Conservation (phyloP, 2,329 filamentous ascomycete genomes). For the Leptosphaerulina australis region DNA sequence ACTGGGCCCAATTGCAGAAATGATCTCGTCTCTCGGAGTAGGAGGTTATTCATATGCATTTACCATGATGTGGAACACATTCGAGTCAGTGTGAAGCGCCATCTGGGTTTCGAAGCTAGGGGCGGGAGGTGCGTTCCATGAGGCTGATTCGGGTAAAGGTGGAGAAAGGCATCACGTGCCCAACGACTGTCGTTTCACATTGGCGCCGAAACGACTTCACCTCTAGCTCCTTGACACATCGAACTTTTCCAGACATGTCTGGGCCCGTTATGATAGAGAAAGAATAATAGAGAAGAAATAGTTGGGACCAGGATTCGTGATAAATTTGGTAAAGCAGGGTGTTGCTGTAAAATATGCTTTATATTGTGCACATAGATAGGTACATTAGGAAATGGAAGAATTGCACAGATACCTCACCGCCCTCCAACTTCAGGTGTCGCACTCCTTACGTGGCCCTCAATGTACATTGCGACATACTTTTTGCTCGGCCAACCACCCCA, state of each 20-base stretch:
- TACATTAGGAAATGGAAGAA: neutral
- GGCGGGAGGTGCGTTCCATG: slow-evolving; percentile 1
- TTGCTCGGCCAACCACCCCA: slow-evolving; percentile 55
- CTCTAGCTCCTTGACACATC: slow-evolving; percentile 10
- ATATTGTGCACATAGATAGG: slow-evolving; percentile 1
- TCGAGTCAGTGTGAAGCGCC: slow-evolving; percentile 12
- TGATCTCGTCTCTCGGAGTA: slow-evolving; percentile 5
- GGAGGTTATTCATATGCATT: slow-evolving; percentile 13
- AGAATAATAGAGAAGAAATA: slow-evolving; percentile 5
- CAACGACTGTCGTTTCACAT: slow-evolving; percentile 9
- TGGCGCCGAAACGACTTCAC: slow-evolving; percentile 11
- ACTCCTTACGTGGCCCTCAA: slow-evolving; percentile 25
- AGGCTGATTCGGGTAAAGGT: slow-evolving; percentile 12
- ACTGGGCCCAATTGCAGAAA: neutral
- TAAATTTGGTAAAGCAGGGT: neutral
- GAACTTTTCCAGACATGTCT: slow-evolving; percentile 7
- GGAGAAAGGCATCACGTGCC: slow-evolving; percentile 9
- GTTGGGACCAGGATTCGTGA: neutral
- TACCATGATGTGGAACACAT: slow-evolving; percentile 8
- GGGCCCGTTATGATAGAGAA: slow-evolving; percentile 1
- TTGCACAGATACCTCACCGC: slow-evolving; percentile 10
- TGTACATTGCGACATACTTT: slow-evolving; percentile 49
- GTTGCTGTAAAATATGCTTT: slow-evolving; percentile 1
- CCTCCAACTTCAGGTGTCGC: slow-evolving; percentile 22
- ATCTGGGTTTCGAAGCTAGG: slow-evolving; percentile 13